Evolutionary conservation across 495 filamentous ascomycete species (phyloP), one percentile per base, ranked within the genome.

Genomic region (Podospora pseudoanserina): DNA sequence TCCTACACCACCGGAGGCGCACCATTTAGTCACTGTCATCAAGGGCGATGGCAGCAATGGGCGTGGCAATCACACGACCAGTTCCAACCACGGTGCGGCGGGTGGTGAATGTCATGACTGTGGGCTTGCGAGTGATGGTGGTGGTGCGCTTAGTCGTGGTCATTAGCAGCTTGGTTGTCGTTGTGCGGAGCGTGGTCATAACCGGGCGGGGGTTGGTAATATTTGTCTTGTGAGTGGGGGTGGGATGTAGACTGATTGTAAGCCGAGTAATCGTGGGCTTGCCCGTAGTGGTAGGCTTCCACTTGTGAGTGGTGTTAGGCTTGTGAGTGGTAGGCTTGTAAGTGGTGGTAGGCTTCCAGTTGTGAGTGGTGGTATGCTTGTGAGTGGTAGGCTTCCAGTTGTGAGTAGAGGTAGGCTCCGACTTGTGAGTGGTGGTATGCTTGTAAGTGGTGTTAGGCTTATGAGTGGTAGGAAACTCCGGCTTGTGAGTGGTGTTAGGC

Each of bases 21-120:
- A 56, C 19, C n/a, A 20, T 58, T 19, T 19, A 19, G n/a, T 58
- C 55, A 7, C n/a, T 20, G 19, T 58, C 55, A n/a, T 32, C 23
- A 3, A 13, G 34, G 13, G 56, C 55, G 56, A 57, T 27, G 39
- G 39, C 13, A 16, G 39, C 39, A 16, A 49, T 16, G 39, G 39
- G 9, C 39, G 39, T 13, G 39, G 7, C 39, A 16, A 49, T 16
- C 39, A 49, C 39, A 16, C 39, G 39, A 49, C 27, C 56, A 18
- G 65, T 61, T 32, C 55, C 65, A 57, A 66, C 20, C n/a, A 60
- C 32, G 23, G 57, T 66, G 27, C 32, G 56, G 6, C 28, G 32
- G 65, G 56, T 66, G 30, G 65, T 66, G 4, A 49, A 15, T 6
- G 65, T 49, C 30, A 66, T 23, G n/a, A 66, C 57, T 6, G 63